Percentiles rank a stretch among this genome's conserved stretches.
phyloP scores from a whole-genome alignment of 257 asterid species.

The Solanum chilense region DNA sequence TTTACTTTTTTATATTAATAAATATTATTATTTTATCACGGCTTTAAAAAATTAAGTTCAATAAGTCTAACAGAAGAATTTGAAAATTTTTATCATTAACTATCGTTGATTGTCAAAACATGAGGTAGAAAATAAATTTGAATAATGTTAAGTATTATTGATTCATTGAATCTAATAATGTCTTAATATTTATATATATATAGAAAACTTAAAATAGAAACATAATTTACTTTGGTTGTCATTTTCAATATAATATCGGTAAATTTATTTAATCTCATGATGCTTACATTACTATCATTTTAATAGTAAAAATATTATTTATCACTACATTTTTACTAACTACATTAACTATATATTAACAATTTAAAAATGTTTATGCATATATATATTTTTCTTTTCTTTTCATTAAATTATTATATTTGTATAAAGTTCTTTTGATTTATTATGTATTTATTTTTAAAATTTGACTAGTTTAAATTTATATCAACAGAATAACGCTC shows the following conservation, averaged over 20 bases:
- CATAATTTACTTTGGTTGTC: background rate
- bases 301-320: background rate
- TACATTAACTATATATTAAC: background rate
- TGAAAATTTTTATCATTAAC: background rate
- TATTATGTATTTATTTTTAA: accelerated
- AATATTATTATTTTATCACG: background rate
- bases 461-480: background rate
- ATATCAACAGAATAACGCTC: background rate
- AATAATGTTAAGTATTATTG: background rate
- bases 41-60: background rate
- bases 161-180: background rate
- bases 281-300: background rate
- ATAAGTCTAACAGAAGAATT: background rate
- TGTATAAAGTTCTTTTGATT: background rate
- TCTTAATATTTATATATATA: no score
- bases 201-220: background rate
- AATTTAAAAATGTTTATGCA: background rate
- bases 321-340: background rate
- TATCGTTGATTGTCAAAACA: background rate
- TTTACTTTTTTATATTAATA: background rate
- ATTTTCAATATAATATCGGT: background rate
- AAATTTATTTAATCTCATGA: background rate
- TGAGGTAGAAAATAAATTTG: background rate
- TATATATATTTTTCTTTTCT: background rate
- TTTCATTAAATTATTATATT: background rate